These are phyloP conservation scores for Fraxinus cuspidata DNA, from an alignment of 257 asterid genomes.

Conservation along the genomic window DNA sequence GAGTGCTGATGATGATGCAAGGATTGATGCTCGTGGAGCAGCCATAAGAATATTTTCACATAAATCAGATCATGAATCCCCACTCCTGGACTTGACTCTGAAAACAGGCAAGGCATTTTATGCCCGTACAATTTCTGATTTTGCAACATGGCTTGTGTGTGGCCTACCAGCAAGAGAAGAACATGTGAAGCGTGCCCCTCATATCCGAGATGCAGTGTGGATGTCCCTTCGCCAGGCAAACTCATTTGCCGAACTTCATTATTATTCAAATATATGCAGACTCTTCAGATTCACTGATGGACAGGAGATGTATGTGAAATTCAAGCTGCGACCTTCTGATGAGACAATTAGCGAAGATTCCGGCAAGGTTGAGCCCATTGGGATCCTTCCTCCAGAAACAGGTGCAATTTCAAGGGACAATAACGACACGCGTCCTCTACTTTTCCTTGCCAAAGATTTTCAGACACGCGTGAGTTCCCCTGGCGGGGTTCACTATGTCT, in stretches of 20 bases:
- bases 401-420: constrained; percentile 77
- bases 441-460: constrained; percentile 80
- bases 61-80: constrained; percentile 23
- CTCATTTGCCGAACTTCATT: constrained; percentile 60
- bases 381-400: constrained; percentile 90
- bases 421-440: constrained; percentile 63
- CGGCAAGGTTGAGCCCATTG: constrained; percentile 71
- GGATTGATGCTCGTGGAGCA: constrained; percentile 81
- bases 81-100: constrained; percentile 70
- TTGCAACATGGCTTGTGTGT: constrained; percentile 82
- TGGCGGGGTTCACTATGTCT: constrained; percentile 60
- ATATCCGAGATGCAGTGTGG: constrained; percentile 84
- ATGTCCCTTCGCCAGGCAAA: constrained; percentile 64
- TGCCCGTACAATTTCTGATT: constrained; percentile 76
- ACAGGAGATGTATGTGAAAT: constrained; percentile 75
- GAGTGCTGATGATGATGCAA: constrained; percentile 86
- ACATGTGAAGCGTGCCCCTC: constrained; percentile 70
- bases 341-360: constrained; percentile 53
- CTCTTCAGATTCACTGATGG: constrained; percentile 73
- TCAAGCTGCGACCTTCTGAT: constrained; percentile 72
- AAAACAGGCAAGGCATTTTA: constrained; percentile 84
- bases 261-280: constrained; percentile 82
- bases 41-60: constrained; percentile 58
- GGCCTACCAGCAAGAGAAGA: constrained; percentile 80
- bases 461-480: constrained; percentile 58